These are phyloP conservation scores for Pseudocercospora cruenta DNA, from an alignment of 2,329 filamentous ascomycete species.

Conservation along the genomic window DNA sequence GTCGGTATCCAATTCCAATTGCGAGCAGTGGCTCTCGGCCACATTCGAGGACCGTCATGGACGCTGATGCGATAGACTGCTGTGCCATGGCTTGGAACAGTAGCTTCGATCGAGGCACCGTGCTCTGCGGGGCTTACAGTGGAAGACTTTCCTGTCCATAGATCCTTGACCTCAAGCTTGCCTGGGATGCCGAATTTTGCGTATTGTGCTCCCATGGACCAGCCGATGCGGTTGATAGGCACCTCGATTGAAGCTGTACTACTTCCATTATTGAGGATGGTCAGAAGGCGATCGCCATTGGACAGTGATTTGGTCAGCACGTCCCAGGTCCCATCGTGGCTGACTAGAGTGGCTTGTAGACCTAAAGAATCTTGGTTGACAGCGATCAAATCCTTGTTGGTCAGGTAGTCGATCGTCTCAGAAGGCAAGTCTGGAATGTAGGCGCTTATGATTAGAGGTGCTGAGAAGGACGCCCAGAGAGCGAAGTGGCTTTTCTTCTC, in stretches of 20 bases:
- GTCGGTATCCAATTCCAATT: not conserved
- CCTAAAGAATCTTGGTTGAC: slow-evolving; percentile 1
- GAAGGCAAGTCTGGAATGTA: not conserved
- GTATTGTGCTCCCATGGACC: not conserved
- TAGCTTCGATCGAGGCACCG: not conserved
- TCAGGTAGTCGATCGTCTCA: not conserved
- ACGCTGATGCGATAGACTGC: not conserved
- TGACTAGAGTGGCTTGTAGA: slow-evolving; percentile 4
- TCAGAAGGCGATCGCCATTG: slow-evolving; percentile 1
- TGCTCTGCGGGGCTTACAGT: not conserved
- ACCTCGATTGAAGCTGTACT: not conserved
- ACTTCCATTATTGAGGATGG: slow-evolving; percentile 6
- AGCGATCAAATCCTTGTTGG: slow-evolving; percentile 4
- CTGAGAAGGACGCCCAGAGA: not conserved
- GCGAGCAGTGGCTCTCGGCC: no score
- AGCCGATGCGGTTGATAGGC: no score
- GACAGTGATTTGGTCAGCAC: not conserved
- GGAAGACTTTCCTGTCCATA: not conserved
- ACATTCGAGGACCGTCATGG: not conserved
- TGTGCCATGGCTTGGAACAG: not conserved
- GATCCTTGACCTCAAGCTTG: not conserved
- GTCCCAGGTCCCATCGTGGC: slow-evolving; percentile 3
- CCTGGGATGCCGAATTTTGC: not conserved
- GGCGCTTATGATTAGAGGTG: slow-evolving; percentile 4
- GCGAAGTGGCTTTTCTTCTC: slow-evolving; percentile 8